phyloP scores from a whole-genome alignment of 352 stramenopile species.

The Phytophthora cactorum region DNA sequence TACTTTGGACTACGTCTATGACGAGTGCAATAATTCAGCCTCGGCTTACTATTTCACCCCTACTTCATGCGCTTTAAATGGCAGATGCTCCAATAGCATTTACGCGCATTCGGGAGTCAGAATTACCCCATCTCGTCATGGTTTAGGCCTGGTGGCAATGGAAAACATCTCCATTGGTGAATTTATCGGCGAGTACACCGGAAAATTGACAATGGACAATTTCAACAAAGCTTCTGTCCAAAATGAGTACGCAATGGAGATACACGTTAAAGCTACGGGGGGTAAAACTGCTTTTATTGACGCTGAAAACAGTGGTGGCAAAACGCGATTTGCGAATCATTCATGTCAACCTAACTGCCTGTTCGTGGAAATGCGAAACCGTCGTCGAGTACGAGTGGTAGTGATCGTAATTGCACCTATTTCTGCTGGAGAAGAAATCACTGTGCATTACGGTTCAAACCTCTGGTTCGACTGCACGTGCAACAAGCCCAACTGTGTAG shows the following conservation, averaged over 20 bases:
- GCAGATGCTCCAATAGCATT: not conserved
- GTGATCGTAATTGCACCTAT: not conserved
- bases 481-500: not conserved
- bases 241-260: not conserved
- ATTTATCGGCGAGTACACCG: not conserved
- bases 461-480: not conserved
- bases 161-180: not conserved
- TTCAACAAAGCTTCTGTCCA: not conserved
- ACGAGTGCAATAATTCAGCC: too few species aligned
- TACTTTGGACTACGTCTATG: too few species aligned
- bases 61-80: too few species aligned
- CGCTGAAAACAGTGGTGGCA: not conserved
- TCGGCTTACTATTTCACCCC: too few species aligned
- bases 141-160: not conserved
- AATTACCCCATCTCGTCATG: not conserved
- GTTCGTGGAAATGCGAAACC: not conserved
- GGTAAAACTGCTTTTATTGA: not conserved
- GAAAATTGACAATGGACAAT: not conserved
- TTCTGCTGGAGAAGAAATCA: not conserved
- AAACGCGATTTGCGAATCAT: slow-evolving; percentile 1
- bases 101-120: not conserved
- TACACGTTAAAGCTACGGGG: not conserved
- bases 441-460: not conserved
- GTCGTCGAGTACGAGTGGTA: not conserved
- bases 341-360: not conserved